These are phyloP conservation scores for Phytopythium vexans DNA, from an alignment of 352 stramenopile species.

Conservation along the genomic window DNA sequence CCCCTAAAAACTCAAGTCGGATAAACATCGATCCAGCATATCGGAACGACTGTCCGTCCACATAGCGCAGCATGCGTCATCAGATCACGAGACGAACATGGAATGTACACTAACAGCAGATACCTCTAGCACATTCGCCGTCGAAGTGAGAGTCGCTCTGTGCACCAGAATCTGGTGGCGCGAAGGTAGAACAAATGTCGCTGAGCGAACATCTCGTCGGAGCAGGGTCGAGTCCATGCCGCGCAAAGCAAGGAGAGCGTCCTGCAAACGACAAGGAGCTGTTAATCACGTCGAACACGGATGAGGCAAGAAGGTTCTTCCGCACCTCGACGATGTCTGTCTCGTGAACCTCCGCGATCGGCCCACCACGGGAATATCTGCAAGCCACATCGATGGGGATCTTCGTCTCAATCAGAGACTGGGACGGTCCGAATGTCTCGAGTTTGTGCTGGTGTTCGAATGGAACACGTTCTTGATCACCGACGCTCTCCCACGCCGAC, in stretches of 20 bases:
- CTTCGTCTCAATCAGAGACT: neutral
- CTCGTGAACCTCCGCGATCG: slow-evolving; percentile 46
- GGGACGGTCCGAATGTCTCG: too few relatives aligned
- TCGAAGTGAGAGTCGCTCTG: slow-evolving; percentile 31
- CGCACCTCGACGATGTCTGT: slow-evolving; percentile 54
- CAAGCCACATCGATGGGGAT: slow-evolving; percentile 18
- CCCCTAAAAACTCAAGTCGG: slow-evolving; percentile 57
- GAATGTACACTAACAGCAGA: neutral
- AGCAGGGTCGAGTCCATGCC: slow-evolving; percentile 67
- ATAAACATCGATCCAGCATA: slow-evolving; percentile 49
- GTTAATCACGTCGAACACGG: neutral
- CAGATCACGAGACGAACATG: neutral
- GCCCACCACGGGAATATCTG: slow-evolving; percentile 1
- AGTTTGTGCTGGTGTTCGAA: neutral
- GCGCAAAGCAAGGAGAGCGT: slow-evolving; percentile 50
- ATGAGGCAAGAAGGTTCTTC: neutral
- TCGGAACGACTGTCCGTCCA: slow-evolving; percentile 32
- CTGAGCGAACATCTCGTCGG: slow-evolving; percentile 29
- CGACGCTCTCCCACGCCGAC: slow-evolving; percentile 44
- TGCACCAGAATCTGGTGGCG: slow-evolving; percentile 37
- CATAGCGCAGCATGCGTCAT: neutral
- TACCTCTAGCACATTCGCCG: slow-evolving; percentile 50
- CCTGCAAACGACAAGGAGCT: slow-evolving; percentile 17
- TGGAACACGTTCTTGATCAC: slow-evolving; percentile 10
- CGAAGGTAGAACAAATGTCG: slow-evolving; percentile 41